Conservation (phyloP, 2,329 filamentous ascomycete species). For the Trichoderma harzianum region DNA sequence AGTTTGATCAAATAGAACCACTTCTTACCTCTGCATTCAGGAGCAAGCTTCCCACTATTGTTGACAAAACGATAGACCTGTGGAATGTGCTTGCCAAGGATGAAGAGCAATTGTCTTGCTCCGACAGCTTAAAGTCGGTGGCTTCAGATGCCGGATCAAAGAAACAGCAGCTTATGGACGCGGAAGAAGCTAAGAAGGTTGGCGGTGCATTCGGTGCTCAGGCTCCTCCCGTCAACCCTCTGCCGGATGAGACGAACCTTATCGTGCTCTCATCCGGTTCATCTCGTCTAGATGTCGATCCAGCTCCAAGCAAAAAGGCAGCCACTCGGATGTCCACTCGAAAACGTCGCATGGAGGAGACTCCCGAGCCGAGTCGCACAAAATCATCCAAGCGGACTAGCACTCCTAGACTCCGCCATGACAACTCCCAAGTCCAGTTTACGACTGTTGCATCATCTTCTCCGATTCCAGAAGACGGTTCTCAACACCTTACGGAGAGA, state of each 20-base stretch:
- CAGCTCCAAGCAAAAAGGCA: conserved; percentile 20
- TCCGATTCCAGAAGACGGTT: conserved; percentile 51
- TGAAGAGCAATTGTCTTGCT: conserved; percentile 59
- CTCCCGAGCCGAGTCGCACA: conserved; percentile 25
- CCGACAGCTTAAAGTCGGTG: conserved; percentile 58
- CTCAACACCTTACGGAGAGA: conserved; percentile 72
- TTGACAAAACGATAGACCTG: conserved; percentile 45
- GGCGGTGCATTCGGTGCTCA: conserved; percentile 39
- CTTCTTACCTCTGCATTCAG: conserved; percentile 55
- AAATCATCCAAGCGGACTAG: conserved; percentile 28
- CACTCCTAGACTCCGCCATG: conserved; percentile 63
- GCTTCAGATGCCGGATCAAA: conserved; percentile 59
- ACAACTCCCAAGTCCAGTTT: conserved; percentile 81
- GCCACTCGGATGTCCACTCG: conserved; percentile 24
- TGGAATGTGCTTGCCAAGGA: conserved; percentile 72
- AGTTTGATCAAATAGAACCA: conserved; percentile 52
- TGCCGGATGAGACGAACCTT: conserved; percentile 44
- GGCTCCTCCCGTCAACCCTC: conserved; percentile 44
- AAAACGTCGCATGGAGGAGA: conserved; percentile 30
- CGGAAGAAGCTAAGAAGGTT: conserved; percentile 43
- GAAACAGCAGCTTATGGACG: conserved; percentile 42
- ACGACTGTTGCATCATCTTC: conserved; percentile 62
- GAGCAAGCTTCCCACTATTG: conserved; percentile 55
- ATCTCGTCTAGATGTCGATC: conserved; percentile 24
- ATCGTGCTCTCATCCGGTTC: conserved; percentile 32